Evolutionary conservation across 2,329 filamentous ascomycete species (phyloP).

Genomic region (Aspergillus fumigatiaffinis): DNA sequence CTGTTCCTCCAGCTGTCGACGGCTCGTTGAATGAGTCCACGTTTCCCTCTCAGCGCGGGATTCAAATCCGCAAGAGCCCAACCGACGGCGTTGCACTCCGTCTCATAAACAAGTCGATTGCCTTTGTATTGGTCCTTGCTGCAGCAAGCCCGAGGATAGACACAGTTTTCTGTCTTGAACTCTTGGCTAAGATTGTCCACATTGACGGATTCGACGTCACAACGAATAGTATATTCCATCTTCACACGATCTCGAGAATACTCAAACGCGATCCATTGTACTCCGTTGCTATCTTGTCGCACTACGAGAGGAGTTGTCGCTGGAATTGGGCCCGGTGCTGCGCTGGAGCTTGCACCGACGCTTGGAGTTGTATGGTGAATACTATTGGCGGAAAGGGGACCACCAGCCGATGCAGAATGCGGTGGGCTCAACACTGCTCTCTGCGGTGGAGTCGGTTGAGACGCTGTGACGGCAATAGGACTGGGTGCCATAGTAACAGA

Average conservation of each 20-base stretch:
- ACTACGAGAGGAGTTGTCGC: constrained; percentile 94
- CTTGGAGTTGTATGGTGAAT: constrained; percentile 34
- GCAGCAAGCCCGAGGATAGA: constrained; percentile 93
- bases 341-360: constrained; percentile 73
- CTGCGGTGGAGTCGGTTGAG: constrained; percentile 33
- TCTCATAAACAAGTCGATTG: constrained; percentile 93
- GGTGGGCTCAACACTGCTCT: constrained; percentile 35
- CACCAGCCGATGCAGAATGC: constrained; percentile 48
- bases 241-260: constrained; percentile 96
- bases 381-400: constrained; percentile 44
- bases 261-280: constrained; percentile 98
- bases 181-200: constrained; percentile 79
- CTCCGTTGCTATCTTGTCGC: constrained; percentile 89
- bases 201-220: constrained; percentile 94
- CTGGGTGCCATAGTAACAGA: constrained; percentile 63
- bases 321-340: constrained; percentile 91
- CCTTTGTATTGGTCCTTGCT: constrained; percentile 94
- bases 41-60: constrained; percentile 82
- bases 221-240: constrained; percentile 99
- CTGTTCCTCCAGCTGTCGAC: constrained; percentile 99
- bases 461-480: constrained; percentile 46
- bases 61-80: constrained; percentile 96
- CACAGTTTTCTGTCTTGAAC: constrained; percentile 97
- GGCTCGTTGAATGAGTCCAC: constrained; percentile 91
- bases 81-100: constrained; percentile 99